Evolutionary conservation across 306 rosid genomes (phyloP).

Genomic region (Herpetospermum pedunculosum): DNA sequence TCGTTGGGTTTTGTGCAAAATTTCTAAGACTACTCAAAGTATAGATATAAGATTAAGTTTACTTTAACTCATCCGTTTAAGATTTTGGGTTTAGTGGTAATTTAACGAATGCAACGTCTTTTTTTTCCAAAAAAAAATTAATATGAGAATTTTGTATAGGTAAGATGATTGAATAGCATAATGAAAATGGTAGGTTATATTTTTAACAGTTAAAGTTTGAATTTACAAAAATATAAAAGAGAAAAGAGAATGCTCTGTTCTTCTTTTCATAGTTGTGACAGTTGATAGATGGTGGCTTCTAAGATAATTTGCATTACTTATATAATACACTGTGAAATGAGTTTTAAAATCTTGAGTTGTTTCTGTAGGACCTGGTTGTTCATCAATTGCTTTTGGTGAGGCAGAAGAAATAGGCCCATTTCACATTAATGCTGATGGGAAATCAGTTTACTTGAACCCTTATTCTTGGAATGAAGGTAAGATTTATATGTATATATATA

Average conservation of each 20-base stretch:
- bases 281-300: background rate
- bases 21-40: too few species aligned
- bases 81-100: too few species aligned
- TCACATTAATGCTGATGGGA: conserved; percentile 53
- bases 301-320: background rate
- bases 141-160: too few species aligned
- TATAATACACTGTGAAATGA: background rate
- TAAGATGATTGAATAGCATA: background rate
- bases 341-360: conserved; percentile 1
- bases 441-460: conserved; percentile 55
- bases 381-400: conserved; percentile 75
- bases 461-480: conserved; percentile 84
- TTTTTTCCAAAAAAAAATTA: too few species aligned
- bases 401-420: conserved; percentile 93
- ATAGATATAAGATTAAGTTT: too few species aligned
- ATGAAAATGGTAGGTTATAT: too few species aligned
- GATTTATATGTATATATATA: background rate
- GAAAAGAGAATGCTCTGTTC: background rate
- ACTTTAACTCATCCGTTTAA: too few species aligned
- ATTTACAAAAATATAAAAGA: background rate
- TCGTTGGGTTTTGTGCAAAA: too few species aligned
- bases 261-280: background rate
- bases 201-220: too few species aligned
- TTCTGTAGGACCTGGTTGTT: conserved; percentile 82
- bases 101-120: too few species aligned